phyloP scores from a whole-genome alignment of 2,329 filamentous ascomycete genomes.

The Trichophyton rubrum region DNA sequence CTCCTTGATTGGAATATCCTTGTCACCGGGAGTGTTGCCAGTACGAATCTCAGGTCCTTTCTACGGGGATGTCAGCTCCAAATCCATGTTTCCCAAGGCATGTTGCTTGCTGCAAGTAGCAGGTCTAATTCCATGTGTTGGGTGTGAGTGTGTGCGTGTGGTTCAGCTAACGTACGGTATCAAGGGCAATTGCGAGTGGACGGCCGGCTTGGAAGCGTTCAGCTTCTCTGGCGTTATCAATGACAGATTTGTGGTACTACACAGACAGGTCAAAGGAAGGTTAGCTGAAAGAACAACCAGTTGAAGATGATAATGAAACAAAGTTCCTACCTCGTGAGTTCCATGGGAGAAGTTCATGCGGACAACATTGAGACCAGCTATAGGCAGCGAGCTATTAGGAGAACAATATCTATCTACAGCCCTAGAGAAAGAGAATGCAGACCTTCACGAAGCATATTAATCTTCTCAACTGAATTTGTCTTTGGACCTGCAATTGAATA shows the following conservation, averaged over 20 bases:
- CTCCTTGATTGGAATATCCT: conserved; percentile 66
- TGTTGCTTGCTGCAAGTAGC: too few species aligned
- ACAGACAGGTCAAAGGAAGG: background rate
- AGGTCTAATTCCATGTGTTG: too few species aligned
- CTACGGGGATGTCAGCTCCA: conserved; percentile 22
- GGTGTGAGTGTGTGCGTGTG: background rate
- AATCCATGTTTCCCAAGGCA: background rate
- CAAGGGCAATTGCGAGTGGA: conserved; percentile 87
- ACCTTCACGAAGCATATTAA: conserved; percentile 77
- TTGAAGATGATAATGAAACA: conserved; percentile 8
- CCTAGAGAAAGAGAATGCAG: conserved; percentile 11
- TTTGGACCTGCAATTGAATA: conserved; percentile 54
- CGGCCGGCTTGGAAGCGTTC: conserved; percentile 67
- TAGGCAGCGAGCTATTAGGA: conserved; percentile 10
- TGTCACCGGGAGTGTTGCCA: conserved; percentile 57
- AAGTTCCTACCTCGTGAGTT: conserved; percentile 53
- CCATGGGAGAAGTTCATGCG: conserved; percentile 99
- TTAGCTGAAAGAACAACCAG: background rate
- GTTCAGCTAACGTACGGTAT: conserved; percentile 51
- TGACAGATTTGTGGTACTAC: conserved; percentile 92
- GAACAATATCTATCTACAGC: background rate
- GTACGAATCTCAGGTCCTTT: conserved; percentile 83
- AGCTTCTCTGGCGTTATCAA: conserved; percentile 84
- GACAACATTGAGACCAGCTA: conserved; percentile 87
- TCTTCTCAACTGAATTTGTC: conserved; percentile 95